Evolutionary conservation across 176 grass and related monocot genomes (phyloP).

Genomic region (Typha latifolia): DNA sequence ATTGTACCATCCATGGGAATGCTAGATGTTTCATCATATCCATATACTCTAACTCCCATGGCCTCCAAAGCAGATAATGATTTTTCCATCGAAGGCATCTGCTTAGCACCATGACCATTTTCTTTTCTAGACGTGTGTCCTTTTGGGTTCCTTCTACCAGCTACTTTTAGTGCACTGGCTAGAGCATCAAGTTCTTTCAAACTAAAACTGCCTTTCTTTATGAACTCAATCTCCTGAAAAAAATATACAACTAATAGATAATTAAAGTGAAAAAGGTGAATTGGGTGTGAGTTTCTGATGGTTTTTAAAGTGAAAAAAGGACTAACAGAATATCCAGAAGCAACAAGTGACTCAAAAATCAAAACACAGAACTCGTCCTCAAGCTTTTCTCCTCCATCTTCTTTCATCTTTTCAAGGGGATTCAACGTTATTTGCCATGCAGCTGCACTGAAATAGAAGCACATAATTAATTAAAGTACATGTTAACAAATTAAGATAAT

Average conservation of each 20-base stretch:
- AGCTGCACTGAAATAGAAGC: slow-evolving; percentile 63
- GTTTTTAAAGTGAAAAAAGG: slow-evolving; percentile 7
- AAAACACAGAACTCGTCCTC: slow-evolving; percentile 52
- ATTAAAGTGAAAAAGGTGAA: background rate
- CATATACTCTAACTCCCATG: slow-evolving; percentile 87
- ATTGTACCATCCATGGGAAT: slow-evolving; percentile 62
- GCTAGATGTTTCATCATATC: slow-evolving; percentile 72
- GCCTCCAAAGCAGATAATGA: slow-evolving; percentile 72
- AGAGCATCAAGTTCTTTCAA: slow-evolving; percentile 72
- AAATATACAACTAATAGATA: background rate
- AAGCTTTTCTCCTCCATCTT: slow-evolving; percentile 17
- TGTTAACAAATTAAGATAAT: background rate
- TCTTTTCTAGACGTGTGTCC: slow-evolving; percentile 28
- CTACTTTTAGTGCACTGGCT: slow-evolving; percentile 57
- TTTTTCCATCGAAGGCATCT: slow-evolving; percentile 53
- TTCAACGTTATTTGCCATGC: slow-evolving; percentile 63
- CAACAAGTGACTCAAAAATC: slow-evolving; percentile 67
- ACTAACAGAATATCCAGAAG: slow-evolving; percentile 53
- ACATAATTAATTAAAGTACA: slow-evolving; percentile 21
- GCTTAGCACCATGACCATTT: slow-evolving; percentile 41
- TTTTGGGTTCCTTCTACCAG: slow-evolving; percentile 35
- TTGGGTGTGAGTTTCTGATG: background rate
- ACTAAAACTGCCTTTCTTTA: slow-evolving; percentile 56
- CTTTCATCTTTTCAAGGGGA: slow-evolving; percentile 27
- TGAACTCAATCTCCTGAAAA: slow-evolving; percentile 74